Base-by-base conservation (phyloP, 176 grass and related monocot species). In the Oryza brachyantha region DNA sequence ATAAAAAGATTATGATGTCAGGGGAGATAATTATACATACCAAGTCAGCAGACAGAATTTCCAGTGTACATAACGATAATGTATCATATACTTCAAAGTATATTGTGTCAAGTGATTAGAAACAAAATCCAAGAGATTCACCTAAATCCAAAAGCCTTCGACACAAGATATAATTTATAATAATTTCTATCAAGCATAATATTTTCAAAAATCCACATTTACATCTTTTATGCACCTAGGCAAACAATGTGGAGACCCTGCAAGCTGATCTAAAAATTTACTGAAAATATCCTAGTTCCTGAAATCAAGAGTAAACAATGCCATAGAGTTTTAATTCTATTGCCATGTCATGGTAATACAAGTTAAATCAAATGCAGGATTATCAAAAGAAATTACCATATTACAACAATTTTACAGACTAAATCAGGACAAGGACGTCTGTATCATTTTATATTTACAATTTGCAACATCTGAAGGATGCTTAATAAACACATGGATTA, bases 401-500 rank as follows among this genome's bases (percentile, higher is more conserved):
- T 19, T 54, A 27, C 42, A 78, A 57, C 22, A 21, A 39, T 67
- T n/a, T 39, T 24, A 12, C 16, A 8, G 17, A 43, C 7, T 16
- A 77, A 77, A 65, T 34, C 37, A 34, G 1, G 12, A 0, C n/a
- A 66, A 28, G 22, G 22, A 13, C 21, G 21, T 55, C 16, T 57
- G 21, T 64, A 52, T 78, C 29, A 52, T 62, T 78, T 52, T 11
- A 65, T 3, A 66, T 6, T 36, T 79, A 68, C 46, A 79, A 5
- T 45, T 63, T 43, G 3, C 19, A 68, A 79, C 22, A 78, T 78
- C 77, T 57, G 4, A 39, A 64, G 5, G 17, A 77, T 32, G 38
- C 17, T 27, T 29, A 76, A 21, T 13, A 29, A 68, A 68, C 28
- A 32, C 36, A 68, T 13, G 7, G 40, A 24, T 40, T 68, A 40